phyloP scores from a whole-genome alignment of 2,329 filamentous ascomycete species.

The Diaporthe sp. region DNA sequence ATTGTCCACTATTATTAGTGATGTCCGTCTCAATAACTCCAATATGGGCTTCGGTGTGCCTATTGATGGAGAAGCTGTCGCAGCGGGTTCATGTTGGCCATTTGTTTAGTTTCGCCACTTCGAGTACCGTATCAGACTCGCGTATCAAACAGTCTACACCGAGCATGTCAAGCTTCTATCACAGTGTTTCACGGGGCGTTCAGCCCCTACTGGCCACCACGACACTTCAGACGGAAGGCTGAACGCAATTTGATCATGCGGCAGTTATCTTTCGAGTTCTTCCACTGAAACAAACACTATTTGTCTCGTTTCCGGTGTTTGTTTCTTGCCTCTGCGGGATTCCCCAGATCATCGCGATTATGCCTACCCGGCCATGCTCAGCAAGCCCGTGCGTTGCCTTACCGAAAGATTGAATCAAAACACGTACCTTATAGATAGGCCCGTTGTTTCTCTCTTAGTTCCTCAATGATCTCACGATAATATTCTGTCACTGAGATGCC shows the following conservation, averaged over 20 bases:
- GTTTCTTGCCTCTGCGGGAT: slow-evolving; percentile 3
- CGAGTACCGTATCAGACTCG: background rate
- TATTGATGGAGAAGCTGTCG: background rate
- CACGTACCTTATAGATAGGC: background rate
- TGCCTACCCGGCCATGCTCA: background rate
- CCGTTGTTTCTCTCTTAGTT: background rate
- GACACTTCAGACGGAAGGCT: slow-evolving; percentile 12
- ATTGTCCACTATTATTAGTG: too few relatives aligned
- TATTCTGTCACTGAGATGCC: too few relatives aligned
- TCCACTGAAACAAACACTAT: slow-evolving; percentile 26
- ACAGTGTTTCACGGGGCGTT: slow-evolving; percentile 11
- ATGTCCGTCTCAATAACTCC: background rate
- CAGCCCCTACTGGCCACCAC: slow-evolving; percentile 3
- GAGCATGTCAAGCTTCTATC: slow-evolving; percentile 27
- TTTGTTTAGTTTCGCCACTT: background rate
- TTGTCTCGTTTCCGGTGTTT: background rate
- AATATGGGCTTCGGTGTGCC: too few relatives aligned
- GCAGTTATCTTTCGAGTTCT: background rate
- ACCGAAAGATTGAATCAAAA: background rate
- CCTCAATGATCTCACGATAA: background rate
- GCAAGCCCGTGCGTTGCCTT: background rate
- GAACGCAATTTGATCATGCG: background rate
- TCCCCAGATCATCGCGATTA: slow-evolving; percentile 2
- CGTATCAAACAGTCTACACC: slow-evolving; percentile 7
- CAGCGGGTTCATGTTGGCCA: background rate